These are phyloP conservation scores for Pleurotus eryngii DNA, from an alignment of 768 basidiomycete genomes.

Conservation along the genomic window DNA sequence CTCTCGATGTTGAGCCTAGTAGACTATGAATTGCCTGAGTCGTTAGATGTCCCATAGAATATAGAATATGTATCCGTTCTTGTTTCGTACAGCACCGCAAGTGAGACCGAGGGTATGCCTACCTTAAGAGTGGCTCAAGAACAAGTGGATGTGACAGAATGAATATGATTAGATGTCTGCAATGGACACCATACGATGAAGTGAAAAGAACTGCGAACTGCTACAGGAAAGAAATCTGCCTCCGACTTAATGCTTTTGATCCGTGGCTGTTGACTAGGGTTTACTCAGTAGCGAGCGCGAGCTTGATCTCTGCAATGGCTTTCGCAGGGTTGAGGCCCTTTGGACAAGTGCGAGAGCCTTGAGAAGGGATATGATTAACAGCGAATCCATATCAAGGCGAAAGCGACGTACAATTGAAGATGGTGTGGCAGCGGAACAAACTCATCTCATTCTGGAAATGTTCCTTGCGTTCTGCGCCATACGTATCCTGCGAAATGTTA, in stretches of 20 bases:
- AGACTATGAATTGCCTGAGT: too few relatives aligned
- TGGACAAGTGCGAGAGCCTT: conserved; percentile 92
- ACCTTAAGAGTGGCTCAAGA: too few relatives aligned
- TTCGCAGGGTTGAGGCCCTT: conserved; percentile 93
- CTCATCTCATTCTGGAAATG: conserved; percentile 94
- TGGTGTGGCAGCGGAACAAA: conserved; percentile 97
- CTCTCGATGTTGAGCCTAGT: background rate
- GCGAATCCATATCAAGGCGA: background rate
- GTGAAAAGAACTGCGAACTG: background rate
- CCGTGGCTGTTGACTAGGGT: background rate
- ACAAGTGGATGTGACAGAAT: too few relatives aligned
- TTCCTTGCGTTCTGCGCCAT: conserved; percentile 80
- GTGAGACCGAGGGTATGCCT: too few relatives aligned
- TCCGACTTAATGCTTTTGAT: background rate
- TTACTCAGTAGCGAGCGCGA: conserved; percentile 79
- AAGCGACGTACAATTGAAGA: conserved; percentile 79
- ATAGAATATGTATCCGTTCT: too few relatives aligned
- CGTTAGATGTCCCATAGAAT: too few relatives aligned
- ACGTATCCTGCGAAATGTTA: conserved; percentile 53
- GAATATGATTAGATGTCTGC: too few relatives aligned
- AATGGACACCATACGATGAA: background rate
- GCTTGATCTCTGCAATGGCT: conserved; percentile 92
- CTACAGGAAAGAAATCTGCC: background rate
- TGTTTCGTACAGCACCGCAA: too few relatives aligned
- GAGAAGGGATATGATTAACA: background rate